These are phyloP conservation scores for Scedosporium dehoogii DNA, from an alignment of 2,329 filamentous ascomycete species.

Conservation along the genomic window DNA sequence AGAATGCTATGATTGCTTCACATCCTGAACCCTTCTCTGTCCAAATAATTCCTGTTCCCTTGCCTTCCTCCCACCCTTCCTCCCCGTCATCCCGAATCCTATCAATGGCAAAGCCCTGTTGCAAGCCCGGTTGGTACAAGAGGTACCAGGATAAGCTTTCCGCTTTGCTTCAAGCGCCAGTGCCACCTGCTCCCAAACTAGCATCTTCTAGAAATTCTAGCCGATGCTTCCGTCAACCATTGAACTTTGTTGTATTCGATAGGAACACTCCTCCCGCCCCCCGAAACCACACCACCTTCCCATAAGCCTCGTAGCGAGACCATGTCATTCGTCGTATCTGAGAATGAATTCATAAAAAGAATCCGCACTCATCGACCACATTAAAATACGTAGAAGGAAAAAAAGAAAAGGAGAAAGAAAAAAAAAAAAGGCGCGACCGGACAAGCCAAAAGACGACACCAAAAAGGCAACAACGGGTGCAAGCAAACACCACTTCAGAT, in stretches of 20 bases:
- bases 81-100: neutral
- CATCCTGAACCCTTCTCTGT: neutral
- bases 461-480: too few relatives aligned
- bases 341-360: neutral
- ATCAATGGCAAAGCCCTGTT: too few relatives aligned
- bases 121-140: neutral
- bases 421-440: neutral
- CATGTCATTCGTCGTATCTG: conserved; percentile 1
- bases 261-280: neutral
- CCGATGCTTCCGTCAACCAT: neutral
- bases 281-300: neutral
- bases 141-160: neutral
- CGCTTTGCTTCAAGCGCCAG: neutral
- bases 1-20: too few relatives aligned
- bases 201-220: neutral
- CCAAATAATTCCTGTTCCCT: neutral
- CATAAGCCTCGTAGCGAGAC: neutral
- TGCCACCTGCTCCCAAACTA: neutral
- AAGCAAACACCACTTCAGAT: too few relatives aligned
- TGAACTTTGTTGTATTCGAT: neutral
- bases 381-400: neutral
- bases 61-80: neutral
- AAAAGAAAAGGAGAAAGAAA: neutral
- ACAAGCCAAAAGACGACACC: too few relatives aligned
- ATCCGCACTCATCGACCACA: neutral